phyloP scores from a whole-genome alignment of 495 filamentous ascomycete genomes.

The Neurospora sp. region DNA sequence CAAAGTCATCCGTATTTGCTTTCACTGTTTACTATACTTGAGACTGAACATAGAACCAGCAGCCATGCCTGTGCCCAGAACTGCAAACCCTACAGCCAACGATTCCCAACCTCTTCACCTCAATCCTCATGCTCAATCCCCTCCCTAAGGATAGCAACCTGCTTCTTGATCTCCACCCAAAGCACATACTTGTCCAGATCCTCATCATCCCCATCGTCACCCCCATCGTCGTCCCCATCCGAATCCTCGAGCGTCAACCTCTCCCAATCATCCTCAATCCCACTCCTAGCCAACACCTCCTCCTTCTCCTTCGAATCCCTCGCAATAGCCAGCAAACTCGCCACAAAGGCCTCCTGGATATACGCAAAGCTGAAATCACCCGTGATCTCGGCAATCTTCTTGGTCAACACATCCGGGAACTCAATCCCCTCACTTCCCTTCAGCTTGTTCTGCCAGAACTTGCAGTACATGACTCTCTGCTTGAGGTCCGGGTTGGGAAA shows the following conservation, averaged over 20 bases:
- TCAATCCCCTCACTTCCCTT: slow-evolving; percentile 40
- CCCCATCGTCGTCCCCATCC: slow-evolving; percentile 6
- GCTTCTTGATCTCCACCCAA: slow-evolving; percentile 47
- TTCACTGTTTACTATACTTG: too few relatives aligned
- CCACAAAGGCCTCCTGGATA: slow-evolving; percentile 54
- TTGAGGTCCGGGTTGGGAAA: slow-evolving; percentile 44
- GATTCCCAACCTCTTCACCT: neutral
- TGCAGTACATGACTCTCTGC: slow-evolving; percentile 46
- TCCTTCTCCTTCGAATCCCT: slow-evolving; percentile 10
- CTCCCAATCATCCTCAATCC: slow-evolving; percentile 12
- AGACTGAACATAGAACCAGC: too few relatives aligned
- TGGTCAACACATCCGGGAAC: slow-evolving; percentile 44
- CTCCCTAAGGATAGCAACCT: slow-evolving; percentile 42
- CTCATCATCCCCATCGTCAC: slow-evolving; percentile 18
- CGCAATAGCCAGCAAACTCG: slow-evolving; percentile 44
- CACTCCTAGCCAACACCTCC: neutral
- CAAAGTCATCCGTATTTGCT: too few relatives aligned
- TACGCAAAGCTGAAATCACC: slow-evolving; percentile 55
- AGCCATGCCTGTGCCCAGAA: too few relatives aligned
- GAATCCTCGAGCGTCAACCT: neutral
- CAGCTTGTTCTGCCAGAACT: slow-evolving; percentile 50
- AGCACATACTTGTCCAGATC: slow-evolving; percentile 36
- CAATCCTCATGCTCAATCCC: slow-evolving; percentile 36
- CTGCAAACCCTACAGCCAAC: too few relatives aligned
- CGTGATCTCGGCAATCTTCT: slow-evolving; percentile 47